Conservation (phyloP, 1,139 yeast species). For the Sugiyamaella pinicola region DNA sequence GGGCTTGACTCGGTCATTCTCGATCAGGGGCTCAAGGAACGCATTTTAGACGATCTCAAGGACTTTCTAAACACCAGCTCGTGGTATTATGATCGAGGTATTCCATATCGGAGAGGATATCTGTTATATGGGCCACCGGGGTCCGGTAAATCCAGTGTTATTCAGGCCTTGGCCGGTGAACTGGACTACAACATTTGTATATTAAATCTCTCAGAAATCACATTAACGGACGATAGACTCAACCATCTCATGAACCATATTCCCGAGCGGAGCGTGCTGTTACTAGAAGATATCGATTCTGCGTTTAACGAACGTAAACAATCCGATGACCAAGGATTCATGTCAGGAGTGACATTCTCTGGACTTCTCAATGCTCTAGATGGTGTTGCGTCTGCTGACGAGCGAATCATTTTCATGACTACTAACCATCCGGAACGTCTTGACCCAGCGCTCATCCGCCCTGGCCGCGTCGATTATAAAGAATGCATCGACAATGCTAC, state of each 20-base stretch:
- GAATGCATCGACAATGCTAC: constrained; percentile 84
- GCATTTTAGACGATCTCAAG: constrained; percentile 66
- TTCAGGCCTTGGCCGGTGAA: constrained; percentile 96
- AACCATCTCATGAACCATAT: constrained; percentile 96
- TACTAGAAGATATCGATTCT: constrained; percentile 93
- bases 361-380: constrained; percentile 92
- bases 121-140: constrained; percentile 97
- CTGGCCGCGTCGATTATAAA: constrained; percentile 92
- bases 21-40: constrained; percentile 71
- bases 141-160: constrained; percentile 92
- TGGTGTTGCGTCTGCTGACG: constrained; percentile 99
- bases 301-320: constrained; percentile 87
- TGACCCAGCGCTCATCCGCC: constrained; percentile 76
- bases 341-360: constrained; percentile 90
- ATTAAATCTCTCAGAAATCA: constrained; percentile 83
- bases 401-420: constrained; percentile 95
- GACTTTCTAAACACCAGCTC: constrained; percentile 79
- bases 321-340: constrained; percentile 64
- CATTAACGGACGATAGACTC: constrained; percentile 88
- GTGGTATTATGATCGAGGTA: constrained; percentile 96
- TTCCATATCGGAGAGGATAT: constrained; percentile 95
- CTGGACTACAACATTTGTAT: constrained; percentile 94
- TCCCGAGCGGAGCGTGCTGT: constrained; percentile 81
- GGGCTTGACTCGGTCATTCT: constrained; percentile 81
- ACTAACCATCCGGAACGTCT: constrained; percentile 93